These are phyloP conservation scores for Mycena sanguinolenta DNA, from an alignment of 768 basidiomycete species.

Conservation along the genomic window DNA sequence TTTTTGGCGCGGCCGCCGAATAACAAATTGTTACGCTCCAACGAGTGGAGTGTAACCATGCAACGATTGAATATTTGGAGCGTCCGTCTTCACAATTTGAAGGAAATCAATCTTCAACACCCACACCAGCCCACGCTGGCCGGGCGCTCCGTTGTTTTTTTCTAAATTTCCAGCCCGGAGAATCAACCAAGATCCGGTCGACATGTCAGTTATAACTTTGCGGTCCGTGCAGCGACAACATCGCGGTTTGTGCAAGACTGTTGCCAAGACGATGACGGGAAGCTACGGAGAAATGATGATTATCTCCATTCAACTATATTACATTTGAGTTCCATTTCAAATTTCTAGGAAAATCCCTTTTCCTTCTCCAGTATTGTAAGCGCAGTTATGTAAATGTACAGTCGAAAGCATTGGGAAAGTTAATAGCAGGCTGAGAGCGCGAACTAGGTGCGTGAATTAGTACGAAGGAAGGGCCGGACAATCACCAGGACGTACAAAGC, in stretches of 20 bases:
- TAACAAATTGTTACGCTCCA: too few relatives aligned
- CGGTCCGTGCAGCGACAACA: too few relatives aligned
- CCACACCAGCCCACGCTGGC: too few relatives aligned
- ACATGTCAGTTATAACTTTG: too few relatives aligned
- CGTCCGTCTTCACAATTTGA: too few relatives aligned
- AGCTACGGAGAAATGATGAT: too few relatives aligned
- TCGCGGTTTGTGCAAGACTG: neutral
- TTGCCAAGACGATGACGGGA: neutral
- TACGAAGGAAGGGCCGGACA: neutral
- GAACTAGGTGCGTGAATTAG: neutral
- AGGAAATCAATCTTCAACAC: too few relatives aligned
- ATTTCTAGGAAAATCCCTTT: neutral
- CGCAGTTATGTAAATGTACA: neutral
- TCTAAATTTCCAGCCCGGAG: too few relatives aligned
- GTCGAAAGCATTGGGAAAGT: neutral
- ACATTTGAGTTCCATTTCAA: neutral
- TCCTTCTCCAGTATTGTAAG: neutral
- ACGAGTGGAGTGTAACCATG: too few relatives aligned
- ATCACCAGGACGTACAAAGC: neutral
- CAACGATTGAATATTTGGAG: too few relatives aligned
- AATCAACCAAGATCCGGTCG: neutral
- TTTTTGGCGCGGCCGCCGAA: too few relatives aligned
- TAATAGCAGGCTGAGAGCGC: neutral
- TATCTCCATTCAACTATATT: neutral
- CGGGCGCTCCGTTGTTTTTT: too few relatives aligned